Evolutionary conservation across 2,329 filamentous ascomycete species (phyloP), one percentile per base, ranked within the genome.

Genomic region (Penicillium corylophilum): DNA sequence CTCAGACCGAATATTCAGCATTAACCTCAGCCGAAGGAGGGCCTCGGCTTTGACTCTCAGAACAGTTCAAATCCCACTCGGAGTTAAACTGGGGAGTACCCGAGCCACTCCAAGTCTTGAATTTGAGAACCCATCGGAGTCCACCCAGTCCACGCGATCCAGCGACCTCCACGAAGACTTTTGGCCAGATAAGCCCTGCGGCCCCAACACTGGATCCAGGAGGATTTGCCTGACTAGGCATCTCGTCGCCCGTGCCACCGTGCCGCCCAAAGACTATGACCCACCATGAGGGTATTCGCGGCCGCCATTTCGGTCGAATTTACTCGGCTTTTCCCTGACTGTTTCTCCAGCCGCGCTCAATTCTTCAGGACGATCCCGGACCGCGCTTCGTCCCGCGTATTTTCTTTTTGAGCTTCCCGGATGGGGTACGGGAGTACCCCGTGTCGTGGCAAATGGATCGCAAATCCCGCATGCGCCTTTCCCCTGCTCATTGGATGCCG

Each of bases 141-240:
- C 54, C 48, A 54, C 56, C 33, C 44, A 50, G 38, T 56, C 56
- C 52, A 54, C 38, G 8, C 54, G 53, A 60, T 56, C 58, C 56
- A 54, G 51, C 47, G 58, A 63, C 59, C 56, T 54, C 57, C 55
- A 38, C 46, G 35, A 47, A 33, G 20, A 24, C 18, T 36, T 23
- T 46, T 31, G 44, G 52, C 47, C 58, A 58, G 52, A 63, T 61
- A 60, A 62, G 59, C 60, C 56, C 60, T 62, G 60, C 52, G 53
- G 60, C 45, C 51, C 60, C 56, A 50, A 50, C 45, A 31, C 55
- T 50, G 54, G 43, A 59, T 26, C 49, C 50, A 57, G 57, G 57
- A 56, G 55, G 55, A 59, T 57, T 56, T 59, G 28, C 59, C 59
- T 51, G 46, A 54, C 59, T 59, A 57, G 59, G 59, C 55, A 61